phyloP scores from a whole-genome alignment of 192 early-diverging fungal genomes.

The Entomortierella lignicola region DNA sequence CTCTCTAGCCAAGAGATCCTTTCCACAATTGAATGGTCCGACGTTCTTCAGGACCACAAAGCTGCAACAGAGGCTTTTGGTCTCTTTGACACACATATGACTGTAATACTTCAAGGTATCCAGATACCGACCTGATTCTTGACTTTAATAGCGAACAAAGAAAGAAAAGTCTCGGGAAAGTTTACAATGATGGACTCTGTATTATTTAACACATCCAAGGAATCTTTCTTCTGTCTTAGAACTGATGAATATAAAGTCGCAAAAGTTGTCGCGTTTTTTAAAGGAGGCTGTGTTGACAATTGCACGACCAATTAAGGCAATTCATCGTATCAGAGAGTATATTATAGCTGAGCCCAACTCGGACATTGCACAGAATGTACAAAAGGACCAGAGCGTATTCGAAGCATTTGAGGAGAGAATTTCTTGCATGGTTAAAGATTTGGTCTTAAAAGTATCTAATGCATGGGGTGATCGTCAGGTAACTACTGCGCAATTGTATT shows the following conservation, averaged over 20 bases:
- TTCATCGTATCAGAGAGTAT: slow-evolving; percentile 30
- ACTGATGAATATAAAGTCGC: slow-evolving; percentile 15
- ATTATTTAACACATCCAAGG: too few species aligned
- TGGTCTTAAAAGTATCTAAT: slow-evolving; percentile 14
- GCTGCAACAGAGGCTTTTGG: slow-evolving; percentile 18
- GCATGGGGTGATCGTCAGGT: slow-evolving; percentile 28
- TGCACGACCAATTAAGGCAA: slow-evolving; percentile 35
- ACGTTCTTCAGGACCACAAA: slow-evolving; percentile 22
- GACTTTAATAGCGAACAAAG: too few species aligned
- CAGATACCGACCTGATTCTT: not conserved
- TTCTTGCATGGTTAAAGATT: slow-evolving; percentile 2
- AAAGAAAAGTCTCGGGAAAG: too few species aligned
- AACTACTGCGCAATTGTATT: not conserved
- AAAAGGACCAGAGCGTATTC: slow-evolving; percentile 12
- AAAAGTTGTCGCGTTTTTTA: slow-evolving; percentile 45
- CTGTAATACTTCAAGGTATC: slow-evolving; percentile 21
- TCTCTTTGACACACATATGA: slow-evolving; percentile 33
- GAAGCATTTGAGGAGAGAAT: slow-evolving; percentile 27
- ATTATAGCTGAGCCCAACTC: slow-evolving; percentile 17
- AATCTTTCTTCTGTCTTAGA: too few species aligned
- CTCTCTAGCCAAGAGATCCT: slow-evolving; percentile 42
- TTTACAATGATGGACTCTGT: too few species aligned
- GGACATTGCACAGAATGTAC: slow-evolving; percentile 4
- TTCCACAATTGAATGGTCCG: slow-evolving; percentile 40
- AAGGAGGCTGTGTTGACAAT: slow-evolving; percentile 30